These are phyloP conservation scores for Chytriomyces sp. DNA, from an alignment of 192 early-diverging fungal species.

Conservation along the genomic window DNA sequence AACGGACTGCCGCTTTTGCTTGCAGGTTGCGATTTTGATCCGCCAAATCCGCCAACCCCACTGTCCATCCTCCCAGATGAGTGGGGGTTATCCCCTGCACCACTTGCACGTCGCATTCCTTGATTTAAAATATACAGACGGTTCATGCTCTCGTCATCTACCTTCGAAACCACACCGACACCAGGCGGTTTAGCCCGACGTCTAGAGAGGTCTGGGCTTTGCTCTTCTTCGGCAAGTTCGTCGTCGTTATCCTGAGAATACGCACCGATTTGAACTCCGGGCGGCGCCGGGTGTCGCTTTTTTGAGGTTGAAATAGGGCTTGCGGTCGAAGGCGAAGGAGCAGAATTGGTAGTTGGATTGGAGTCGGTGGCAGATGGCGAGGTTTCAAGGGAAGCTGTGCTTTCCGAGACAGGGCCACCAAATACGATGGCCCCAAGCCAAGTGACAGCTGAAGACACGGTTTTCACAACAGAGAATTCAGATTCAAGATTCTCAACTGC, in stretches of 20 bases:
- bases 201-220: neutral
- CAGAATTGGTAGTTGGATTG: neutral
- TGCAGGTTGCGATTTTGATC: neutral
- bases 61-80: neutral
- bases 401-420: neutral
- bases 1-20: neutral
- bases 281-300: neutral
- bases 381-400: neutral
- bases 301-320: neutral
- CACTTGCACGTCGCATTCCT: neutral
- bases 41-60: neutral
- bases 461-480: conserved; percentile 4
- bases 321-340: neutral
- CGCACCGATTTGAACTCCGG: neutral
- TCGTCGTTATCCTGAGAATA: neutral
- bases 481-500: too few species aligned
- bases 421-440: conserved; percentile 18
- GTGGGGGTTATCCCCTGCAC: neutral
- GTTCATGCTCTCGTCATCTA: neutral
- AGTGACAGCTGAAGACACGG: neutral
- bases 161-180: conserved; percentile 8
- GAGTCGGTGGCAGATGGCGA: neutral
- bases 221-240: neutral
- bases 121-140: neutral
- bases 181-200: conserved; percentile 4